Evolutionary conservation across 2,329 filamentous ascomycete species (phyloP).

Genomic region (Pseudogymnoascus sp.): DNA sequence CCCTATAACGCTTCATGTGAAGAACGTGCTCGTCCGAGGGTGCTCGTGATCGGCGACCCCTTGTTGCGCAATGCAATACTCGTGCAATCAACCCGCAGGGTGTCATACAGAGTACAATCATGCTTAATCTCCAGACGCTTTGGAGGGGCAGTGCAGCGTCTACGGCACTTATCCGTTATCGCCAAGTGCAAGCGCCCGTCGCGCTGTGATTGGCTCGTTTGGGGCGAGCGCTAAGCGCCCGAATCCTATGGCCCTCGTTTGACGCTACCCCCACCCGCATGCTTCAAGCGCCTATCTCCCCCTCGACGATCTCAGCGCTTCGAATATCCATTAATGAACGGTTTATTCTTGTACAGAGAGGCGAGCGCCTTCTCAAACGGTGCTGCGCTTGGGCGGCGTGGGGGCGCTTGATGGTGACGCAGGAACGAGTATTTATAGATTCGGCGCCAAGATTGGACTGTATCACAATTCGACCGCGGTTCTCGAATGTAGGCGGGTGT

Average conservation of each 20-base stretch:
- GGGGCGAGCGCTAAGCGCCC: neutral
- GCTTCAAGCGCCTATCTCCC: neutral
- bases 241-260: neutral
- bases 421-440: constrained; percentile 6
- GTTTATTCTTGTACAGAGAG: neutral
- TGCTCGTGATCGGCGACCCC: neutral
- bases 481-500: neutral
- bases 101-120: neutral
- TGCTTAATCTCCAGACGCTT: neutral
- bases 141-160: neutral
- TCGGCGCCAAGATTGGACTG: neutral
- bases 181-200: neutral
- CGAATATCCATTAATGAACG: neutral
- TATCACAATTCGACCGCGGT: neutral
- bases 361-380: neutral
- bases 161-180: constrained; percentile 1
- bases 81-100: neutral
- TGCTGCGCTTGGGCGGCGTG: neutral
- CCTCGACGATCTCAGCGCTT: neutral
- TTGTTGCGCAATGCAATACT: neutral
- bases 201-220: neutral
- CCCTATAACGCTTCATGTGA: neutral
- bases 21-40: neutral
- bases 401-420: neutral
- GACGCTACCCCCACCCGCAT: neutral